Base-by-base conservation (phyloP, 2,329 filamentous ascomycete species). In the Aspergillus novoparasiticus region DNA sequence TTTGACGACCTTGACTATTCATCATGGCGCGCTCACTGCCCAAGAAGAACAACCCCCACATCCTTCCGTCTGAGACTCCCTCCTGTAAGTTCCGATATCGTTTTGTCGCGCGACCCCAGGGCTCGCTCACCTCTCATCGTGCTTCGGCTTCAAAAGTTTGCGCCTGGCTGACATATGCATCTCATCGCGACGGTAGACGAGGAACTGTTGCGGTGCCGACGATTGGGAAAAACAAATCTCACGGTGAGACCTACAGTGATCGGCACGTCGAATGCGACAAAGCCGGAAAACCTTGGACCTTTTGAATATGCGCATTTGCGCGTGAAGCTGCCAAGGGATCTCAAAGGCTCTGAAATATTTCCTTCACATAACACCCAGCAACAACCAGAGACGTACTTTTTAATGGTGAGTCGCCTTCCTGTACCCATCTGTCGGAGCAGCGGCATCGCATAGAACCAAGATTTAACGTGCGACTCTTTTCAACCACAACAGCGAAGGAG, bases 251-350 rank as follows among this genome's bases (percentile, higher is more conserved):
- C 93, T 72, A 88, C 89, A 39, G 88, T 90, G 70, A 82, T 89
- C n/a, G 87, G 87, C 64, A 87, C 87, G 11, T 85, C 86, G 45
- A 90, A 89, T 77, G 89, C 92, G 67, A 87, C 89, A 61, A 92
- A 92, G 76, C 84, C 88, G 54, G 85, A 90, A 69, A 89, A 90
- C 69, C 83, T 95, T 64, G 93, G 92, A 58, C 88, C 90, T 54
- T 97, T 99, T 76, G 95, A 98, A 79, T 99, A 99, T 79, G 94
- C 94, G 68, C 95, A 99, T 77, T 85, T 99, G 57, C 91, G 94
- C 74, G 94, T 94, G 64, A 94, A 95, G 16, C 82, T 99, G 54
- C 95, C 95, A 57, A 95, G 94, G 79, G 93, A 95, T 68, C 89
- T 98, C 70, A 87, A 89, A 65, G 86, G 85, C 32, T 97, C 94